Percentiles rank a stretch among this genome's conserved stretches.
Evolutionary conservation across 2,329 filamentous ascomycete species (phyloP).

Genomic region (Macrophomina phaseolina): DNA sequence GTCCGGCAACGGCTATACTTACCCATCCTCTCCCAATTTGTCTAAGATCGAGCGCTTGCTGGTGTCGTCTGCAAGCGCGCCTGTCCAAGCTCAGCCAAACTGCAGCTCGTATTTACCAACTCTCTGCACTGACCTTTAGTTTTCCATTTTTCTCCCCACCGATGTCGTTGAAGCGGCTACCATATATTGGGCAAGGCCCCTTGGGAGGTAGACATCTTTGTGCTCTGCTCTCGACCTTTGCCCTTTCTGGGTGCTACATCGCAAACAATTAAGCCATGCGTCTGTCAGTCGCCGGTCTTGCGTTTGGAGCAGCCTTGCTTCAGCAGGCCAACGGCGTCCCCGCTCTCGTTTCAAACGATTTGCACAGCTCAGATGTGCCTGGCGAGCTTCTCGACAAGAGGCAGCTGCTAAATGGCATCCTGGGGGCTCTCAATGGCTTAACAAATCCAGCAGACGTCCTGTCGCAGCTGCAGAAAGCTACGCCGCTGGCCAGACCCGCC

Average conservation of each 20-base stretch:
- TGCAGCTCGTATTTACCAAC: too few relatives aligned
- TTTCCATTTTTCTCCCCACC: too few relatives aligned
- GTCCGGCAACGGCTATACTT: too few relatives aligned
- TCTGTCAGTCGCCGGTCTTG: not conserved
- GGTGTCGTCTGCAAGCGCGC: too few relatives aligned
- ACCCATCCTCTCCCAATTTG: too few relatives aligned
- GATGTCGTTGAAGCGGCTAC: too few relatives aligned
- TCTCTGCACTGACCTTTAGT: too few relatives aligned
- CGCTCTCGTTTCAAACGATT: not conserved
- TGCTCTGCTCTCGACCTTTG: not conserved
- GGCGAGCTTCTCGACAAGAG: not conserved
- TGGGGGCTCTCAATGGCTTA: not conserved
- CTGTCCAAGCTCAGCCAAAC: too few relatives aligned
- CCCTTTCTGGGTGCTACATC: not conserved
- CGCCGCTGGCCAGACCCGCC: conserved; percentile 36
- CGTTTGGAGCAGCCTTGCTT: not conserved
- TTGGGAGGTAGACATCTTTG: too few relatives aligned
- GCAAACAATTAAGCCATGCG: not conserved
- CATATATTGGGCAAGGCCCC: too few relatives aligned
- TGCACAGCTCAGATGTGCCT: too few relatives aligned
- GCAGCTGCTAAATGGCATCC: not conserved
- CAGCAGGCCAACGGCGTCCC: not conserved
- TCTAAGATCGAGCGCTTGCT: too few relatives aligned
- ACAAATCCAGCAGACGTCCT: conserved; percentile 18
- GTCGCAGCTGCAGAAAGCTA: conserved; percentile 31